A percentile compares a stretch with the other conserved stretches of the same genome.
phyloP scores from a whole-genome alignment of 768 basidiomycete genomes.

The Kwoniella bestiolae region DNA sequence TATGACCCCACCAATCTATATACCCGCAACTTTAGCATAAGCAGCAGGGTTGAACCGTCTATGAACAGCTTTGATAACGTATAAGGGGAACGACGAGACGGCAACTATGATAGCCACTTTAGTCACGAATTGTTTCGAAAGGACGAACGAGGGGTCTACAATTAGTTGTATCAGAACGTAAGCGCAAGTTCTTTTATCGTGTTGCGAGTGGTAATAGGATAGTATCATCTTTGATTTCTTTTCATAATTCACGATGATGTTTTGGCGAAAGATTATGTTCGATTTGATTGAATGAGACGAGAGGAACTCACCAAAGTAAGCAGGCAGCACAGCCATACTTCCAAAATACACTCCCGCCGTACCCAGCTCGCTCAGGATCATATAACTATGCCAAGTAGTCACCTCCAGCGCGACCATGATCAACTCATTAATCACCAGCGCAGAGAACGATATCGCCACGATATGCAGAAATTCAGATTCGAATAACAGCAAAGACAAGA shows the following conservation, averaged over 20 bases:
- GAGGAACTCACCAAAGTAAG: slow-evolving; percentile 82
- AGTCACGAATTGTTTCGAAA: slow-evolving; percentile 85
- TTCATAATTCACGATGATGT: too few relatives aligned
- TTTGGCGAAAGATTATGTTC: too few relatives aligned
- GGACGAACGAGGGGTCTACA: slow-evolving; percentile 89
- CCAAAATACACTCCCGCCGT: slow-evolving; percentile 86
- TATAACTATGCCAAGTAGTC: slow-evolving; percentile 96
- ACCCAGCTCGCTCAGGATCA: slow-evolving; percentile 87
- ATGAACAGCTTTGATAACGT: slow-evolving; percentile 83
- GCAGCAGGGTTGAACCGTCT: slow-evolving; percentile 87
- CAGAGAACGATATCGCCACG: slow-evolving; percentile 96
- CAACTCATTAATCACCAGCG: slow-evolving; percentile 91
- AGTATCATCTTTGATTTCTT: too few relatives aligned
- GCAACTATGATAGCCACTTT: slow-evolving; percentile 95
- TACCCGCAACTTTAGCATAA: slow-evolving; percentile 75
- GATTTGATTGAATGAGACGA: too few relatives aligned
- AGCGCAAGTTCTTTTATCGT: slow-evolving; percentile 3
- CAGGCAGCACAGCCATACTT: slow-evolving; percentile 90
- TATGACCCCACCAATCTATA: slow-evolving; percentile 23
- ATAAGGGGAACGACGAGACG: slow-evolving; percentile 88
- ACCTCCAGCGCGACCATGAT: slow-evolving; percentile 99
- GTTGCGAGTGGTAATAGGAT: too few relatives aligned
- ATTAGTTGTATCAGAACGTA: not conserved
- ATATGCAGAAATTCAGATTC: slow-evolving; percentile 98
- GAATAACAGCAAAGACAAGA: slow-evolving; percentile 92